Base-by-base conservation (phyloP, 169 alveolate species). In the Eimeria brunetti region DNA sequence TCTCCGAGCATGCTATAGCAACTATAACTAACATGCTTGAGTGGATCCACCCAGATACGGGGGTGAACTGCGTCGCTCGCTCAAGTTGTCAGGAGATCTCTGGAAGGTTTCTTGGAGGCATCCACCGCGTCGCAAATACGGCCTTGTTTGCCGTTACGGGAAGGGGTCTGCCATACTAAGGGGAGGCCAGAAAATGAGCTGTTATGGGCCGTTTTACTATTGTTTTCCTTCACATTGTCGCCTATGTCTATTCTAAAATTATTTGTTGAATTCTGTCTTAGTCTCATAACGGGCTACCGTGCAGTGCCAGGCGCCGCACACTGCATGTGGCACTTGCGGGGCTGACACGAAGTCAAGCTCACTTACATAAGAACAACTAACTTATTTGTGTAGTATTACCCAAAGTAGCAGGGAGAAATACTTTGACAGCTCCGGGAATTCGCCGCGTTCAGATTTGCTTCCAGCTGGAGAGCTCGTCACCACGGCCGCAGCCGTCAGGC, bases 261-360 rank as follows among this genome's bases (percentile, higher is more conserved):
- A 22, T 6, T 64, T 64, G 76, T 27, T 64, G 76, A 64, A 41
- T 22, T 7, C 44, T 64, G 76, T 60, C 33, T 30, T n/a, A 7
- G 76, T 9, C 76, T 64, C 76, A 64, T 11, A 64, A 64, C 36
- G 76, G 76, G 76, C 41, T 64, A 64, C 76, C 76, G 44, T 36
- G 56, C n/a, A 22, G 84, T 27, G 56, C 56, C 7, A 24, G 58
- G 88, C 49, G 62, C n/a, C n/a, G 89, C 71, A 27, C 67, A 67
- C 69, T 80, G 91, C 91, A 83, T 83, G 91, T 83, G 91, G 78
- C 91, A 83, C 76, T 46, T 83, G 91, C 91, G 91, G 91, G 91
- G 91, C 91, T 83, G 91, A 33, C 38, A 83, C 12, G 16, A 56
- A 30, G 60, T 36, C 76, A 24, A 51, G 27, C 88, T 80, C 14